These are phyloP conservation scores for Lobosporangium transversale DNA, from an alignment of 192 early-diverging fungal genomes.

Conservation along the genomic window DNA sequence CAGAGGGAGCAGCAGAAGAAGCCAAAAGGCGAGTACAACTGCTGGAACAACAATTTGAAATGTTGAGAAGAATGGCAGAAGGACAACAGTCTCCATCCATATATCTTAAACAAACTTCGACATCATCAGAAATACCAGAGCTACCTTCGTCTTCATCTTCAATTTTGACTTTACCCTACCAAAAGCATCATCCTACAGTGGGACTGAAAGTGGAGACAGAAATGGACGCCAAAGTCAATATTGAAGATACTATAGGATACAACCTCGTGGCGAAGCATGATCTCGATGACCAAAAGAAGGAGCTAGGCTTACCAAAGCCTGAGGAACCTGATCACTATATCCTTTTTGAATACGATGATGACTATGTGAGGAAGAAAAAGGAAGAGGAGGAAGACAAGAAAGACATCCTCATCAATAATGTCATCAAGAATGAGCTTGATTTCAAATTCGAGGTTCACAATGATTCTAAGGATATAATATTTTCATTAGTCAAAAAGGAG, in stretches of 20 bases:
- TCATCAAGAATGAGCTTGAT: conserved; percentile 1
- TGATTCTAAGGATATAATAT: no score
- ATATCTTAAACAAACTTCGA: no score
- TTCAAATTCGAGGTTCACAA: neutral
- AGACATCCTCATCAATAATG: neutral
- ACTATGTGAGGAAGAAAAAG: neutral
- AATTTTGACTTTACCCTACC: no score
- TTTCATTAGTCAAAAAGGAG: no score
- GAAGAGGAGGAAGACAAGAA: conserved; percentile 8
- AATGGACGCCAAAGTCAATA: neutral
- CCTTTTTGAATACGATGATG: conserved; percentile 1
- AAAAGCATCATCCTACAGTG: no score
- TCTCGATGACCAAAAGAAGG: no score
- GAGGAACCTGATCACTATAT: conserved; percentile 18
- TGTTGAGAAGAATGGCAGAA: neutral
- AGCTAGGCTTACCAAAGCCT: no score
- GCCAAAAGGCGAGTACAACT: neutral
- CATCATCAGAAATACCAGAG: no score
- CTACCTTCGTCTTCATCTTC: no score
- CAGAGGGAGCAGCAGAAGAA: neutral
- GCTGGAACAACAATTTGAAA: neutral
- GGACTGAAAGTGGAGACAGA: neutral
- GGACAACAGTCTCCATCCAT: no score
- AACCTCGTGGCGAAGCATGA: no score
- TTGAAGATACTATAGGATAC: no score